Evolutionary conservation across 2,329 filamentous ascomycete genomes (phyloP).

Genomic region (Ophiocordyceps australis): DNA sequence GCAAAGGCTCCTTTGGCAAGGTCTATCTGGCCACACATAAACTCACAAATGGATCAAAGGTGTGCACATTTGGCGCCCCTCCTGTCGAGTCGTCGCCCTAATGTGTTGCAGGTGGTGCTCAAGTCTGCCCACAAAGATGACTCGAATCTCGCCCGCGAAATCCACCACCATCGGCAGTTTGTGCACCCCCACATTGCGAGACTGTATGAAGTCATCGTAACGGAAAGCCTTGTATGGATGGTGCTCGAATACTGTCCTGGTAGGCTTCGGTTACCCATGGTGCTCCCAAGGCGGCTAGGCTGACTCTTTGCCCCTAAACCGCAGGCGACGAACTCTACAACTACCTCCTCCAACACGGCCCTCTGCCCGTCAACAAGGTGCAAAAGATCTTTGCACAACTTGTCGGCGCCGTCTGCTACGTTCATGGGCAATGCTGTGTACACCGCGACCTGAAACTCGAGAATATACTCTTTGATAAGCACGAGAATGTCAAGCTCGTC

Average conservation of each 20-base stretch:
- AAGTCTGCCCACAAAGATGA: constrained; percentile 96
- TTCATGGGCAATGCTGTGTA: constrained; percentile 88
- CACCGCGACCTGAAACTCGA: constrained; percentile 95
- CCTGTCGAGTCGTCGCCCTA: background rate
- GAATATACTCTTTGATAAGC: constrained; percentile 76
- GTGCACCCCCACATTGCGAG: constrained; percentile 93
- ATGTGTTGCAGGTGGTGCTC: constrained; percentile 59
- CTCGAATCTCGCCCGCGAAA: constrained; percentile 87
- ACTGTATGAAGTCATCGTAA: constrained; percentile 95
- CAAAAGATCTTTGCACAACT: constrained; percentile 94
- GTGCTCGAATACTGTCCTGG: constrained; percentile 92
- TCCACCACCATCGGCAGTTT: constrained; percentile 96
- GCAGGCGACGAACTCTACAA: constrained; percentile 93
- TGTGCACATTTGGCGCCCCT: constrained; percentile 13
- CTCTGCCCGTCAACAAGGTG: constrained; percentile 68
- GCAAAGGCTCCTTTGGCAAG: constrained; percentile 96
- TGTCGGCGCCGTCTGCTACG: constrained; percentile 85
- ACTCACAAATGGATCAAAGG: constrained; percentile 96
- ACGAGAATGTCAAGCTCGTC: constrained; percentile 93
- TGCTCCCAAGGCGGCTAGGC: background rate
- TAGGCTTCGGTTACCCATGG: constrained; percentile 18
- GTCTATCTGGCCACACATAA: constrained; percentile 94
- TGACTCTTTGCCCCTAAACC: too few relatives aligned
- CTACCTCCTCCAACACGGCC: constrained; percentile 75
- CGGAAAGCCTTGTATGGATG: constrained; percentile 86